A percentile compares a stretch with the other conserved stretches of the same genome.
Evolutionary conservation across 306 rosid species (phyloP).

Genomic region (Spatholobus suberectus): DNA sequence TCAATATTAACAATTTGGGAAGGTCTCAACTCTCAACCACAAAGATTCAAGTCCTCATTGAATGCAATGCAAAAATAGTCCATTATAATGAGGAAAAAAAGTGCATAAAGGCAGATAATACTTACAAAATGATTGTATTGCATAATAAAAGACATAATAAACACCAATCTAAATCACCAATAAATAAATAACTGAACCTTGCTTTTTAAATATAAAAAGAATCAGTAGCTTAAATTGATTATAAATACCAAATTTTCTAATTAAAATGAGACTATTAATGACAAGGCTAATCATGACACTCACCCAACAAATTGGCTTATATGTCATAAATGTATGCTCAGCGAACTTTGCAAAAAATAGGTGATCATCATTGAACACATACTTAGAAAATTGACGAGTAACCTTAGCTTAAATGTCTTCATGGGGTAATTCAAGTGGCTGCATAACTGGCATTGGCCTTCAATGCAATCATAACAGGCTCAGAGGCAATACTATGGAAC

Average conservation of each 20-base stretch:
- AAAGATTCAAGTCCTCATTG: background rate
- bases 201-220: background rate
- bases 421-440: background rate
- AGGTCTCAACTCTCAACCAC: background rate
- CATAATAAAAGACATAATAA: conserved; percentile 9
- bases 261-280: background rate
- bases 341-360: background rate
- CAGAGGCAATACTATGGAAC: background rate
- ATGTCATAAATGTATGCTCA: background rate
- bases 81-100: background rate
- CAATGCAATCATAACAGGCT: background rate
- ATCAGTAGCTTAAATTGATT: background rate
- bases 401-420: background rate
- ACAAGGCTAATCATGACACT: conserved; percentile 6
- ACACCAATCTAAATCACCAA: background rate
- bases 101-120: conserved; percentile 9
- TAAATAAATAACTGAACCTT: conserved; percentile 9
- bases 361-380: background rate
- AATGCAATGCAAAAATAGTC: conserved; percentile 8
- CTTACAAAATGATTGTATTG: background rate
- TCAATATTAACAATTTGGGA: conserved; percentile 27
- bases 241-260: background rate
- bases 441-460: background rate
- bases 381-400: background rate
- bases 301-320: background rate